A percentile compares a stretch with the other conserved stretches of the same genome.
Evolutionary conservation across 768 basidiomycete species (phyloP).

Genomic region (Epithele typhae): DNA sequence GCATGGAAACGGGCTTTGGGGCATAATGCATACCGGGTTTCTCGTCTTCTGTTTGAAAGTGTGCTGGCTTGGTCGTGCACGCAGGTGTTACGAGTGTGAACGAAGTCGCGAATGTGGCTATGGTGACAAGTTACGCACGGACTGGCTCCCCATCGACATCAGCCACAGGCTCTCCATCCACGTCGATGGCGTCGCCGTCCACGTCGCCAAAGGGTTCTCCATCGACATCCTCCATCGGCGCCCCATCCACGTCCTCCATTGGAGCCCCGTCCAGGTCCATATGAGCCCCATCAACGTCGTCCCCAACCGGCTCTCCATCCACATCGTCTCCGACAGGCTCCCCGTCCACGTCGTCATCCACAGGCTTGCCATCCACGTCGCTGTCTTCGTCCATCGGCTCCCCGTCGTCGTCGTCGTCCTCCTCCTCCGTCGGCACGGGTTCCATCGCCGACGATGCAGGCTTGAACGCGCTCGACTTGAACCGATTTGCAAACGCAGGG

Average conservation of each 20-base stretch:
- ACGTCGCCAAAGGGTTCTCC: slow-evolving; percentile 35
- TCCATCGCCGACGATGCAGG: slow-evolving; percentile 44
- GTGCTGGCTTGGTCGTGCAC: no score
- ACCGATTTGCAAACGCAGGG: slow-evolving; percentile 46
- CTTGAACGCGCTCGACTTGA: slow-evolving; percentile 77
- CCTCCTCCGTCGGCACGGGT: slow-evolving; percentile 22
- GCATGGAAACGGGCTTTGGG: no score
- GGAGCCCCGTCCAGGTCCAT: slow-evolving; percentile 32
- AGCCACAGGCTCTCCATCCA: slow-evolving; percentile 34
- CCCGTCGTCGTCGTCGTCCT: slow-evolving; percentile 35
- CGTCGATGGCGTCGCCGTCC: slow-evolving; percentile 34
- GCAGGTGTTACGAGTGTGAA: no score
- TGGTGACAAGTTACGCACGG: slow-evolving; percentile 10
- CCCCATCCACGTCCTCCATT: slow-evolving; percentile 34
- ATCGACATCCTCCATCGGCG: slow-evolving; percentile 29
- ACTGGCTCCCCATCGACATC: slow-evolving; percentile 35
- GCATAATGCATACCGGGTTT: no score
- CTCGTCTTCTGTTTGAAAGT: no score
- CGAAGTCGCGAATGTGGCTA: no score
- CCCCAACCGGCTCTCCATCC: slow-evolving; percentile 31
- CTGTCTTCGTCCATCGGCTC: slow-evolving; percentile 39
- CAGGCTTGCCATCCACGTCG: slow-evolving; percentile 50
- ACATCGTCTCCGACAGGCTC: slow-evolving; percentile 40
- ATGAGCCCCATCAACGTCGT: no score
- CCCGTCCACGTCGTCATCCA: slow-evolving; percentile 45